Evolutionary conservation across 495 filamentous ascomycete genomes (phyloP), one percentile per base, ranked within the genome.

Genomic region (Penicillium daleae): DNA sequence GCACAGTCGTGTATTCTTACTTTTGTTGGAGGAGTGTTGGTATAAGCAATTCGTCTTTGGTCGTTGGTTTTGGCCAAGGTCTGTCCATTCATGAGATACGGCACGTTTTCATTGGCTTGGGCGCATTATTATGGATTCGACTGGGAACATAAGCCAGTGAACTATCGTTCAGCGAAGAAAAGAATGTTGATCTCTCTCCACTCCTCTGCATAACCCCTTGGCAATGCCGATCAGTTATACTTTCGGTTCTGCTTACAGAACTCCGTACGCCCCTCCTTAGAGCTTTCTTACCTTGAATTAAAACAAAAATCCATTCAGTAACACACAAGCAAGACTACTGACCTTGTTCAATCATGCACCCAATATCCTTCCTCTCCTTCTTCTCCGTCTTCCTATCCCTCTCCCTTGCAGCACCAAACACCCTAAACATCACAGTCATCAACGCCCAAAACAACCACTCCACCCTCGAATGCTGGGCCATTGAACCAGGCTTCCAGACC

Each of bases 401-500:
- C 37, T 46, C 73, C n/a, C 22, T 70, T 46, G 21, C 59, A 42
- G 17, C 66, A 55, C 33, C 54, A 21, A 60, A 57, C 39, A 71
- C 71, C 4, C 68, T 81, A 15, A 81, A 81, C 63, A 60, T 81
- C 42, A 82, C 81, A 39, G 73, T 78, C 53, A 57, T 82, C 48
- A 60, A 66, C 56, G 67, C 78, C 42, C 57, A 68, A 67, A 63
- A 76, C 53, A 73, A 74, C 63, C 65, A 67, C 35, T 86, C 84
- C 9, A 76, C 73, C 0, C 65, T 86, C n/a, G 78, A 85, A 72
- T 87, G 83, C 73, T 86, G 84, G 84, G 70, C 79, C 40, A 66
- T 85, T 19, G 51, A 63, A n/a, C 65, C 71, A 0, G 79, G 78
- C 0, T 80, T 85, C 64, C 46, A 64, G 17, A 65, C 61, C 0